Conservation (phyloP, 176 grass and related monocot species). For the Luzula sylvatica region DNA sequence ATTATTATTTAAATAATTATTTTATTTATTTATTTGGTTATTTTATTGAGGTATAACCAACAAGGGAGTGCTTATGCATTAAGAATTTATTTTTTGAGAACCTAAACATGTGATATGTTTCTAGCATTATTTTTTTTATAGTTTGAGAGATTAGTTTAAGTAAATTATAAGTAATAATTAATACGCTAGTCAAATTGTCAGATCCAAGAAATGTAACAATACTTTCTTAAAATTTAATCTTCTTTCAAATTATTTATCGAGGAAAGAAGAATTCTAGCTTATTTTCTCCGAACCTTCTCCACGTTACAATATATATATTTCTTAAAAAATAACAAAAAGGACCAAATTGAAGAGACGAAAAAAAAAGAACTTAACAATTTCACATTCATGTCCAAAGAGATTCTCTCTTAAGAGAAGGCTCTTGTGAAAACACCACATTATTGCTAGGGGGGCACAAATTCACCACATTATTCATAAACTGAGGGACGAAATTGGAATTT, state of each 20-base stretch:
- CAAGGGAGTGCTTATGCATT: too few relatives aligned
- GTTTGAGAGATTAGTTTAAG: too few relatives aligned
- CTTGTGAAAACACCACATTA: conserved; percentile 16
- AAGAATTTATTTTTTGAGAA: too few relatives aligned
- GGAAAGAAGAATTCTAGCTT: conserved; percentile 2
- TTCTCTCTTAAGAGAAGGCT: conserved; percentile 17
- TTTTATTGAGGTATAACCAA: too few relatives aligned
- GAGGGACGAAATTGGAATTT: conserved; percentile 6
- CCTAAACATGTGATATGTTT: too few relatives aligned
- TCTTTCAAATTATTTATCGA: conserved; percentile 17
- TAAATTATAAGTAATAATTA: too few relatives aligned
- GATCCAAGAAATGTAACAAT: neutral
- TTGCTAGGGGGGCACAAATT: neutral
- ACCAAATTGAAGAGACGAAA: neutral
- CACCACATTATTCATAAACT: conserved; percentile 18
- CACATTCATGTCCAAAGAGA: conserved; percentile 23
- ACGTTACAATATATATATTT: neutral
- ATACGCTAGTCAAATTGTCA: neutral
- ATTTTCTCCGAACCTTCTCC: neutral
- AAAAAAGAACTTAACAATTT: neutral
- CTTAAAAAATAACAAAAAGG: neutral
- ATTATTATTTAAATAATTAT: too few relatives aligned
- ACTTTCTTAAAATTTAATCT: neutral
- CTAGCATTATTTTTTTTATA: too few relatives aligned
- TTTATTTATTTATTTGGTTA: too few relatives aligned